Percentiles rank a stretch among this genome's conserved stretches.
Evolutionary conservation across 352 stramenopile genomes (phyloP).

Genomic region (Globisporangium iwayamae): DNA sequence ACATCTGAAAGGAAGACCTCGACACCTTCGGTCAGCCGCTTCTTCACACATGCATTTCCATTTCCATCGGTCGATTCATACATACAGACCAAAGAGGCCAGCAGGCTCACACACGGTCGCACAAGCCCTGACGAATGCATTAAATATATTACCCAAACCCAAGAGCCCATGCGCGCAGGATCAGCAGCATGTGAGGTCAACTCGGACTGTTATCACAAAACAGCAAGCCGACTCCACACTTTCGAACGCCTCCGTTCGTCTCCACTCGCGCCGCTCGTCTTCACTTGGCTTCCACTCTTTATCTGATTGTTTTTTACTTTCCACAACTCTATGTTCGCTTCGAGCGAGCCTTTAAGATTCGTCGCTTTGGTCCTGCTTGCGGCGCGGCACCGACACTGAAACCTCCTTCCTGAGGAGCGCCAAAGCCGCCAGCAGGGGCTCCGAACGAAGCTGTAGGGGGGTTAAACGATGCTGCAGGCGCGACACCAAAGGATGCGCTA

Average conservation of each 20-base stretch:
- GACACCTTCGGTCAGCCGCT: not conserved
- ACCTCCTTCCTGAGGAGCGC: conserved; percentile 33
- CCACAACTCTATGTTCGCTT: conserved; percentile 25
- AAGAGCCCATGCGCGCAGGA: conserved; percentile 3
- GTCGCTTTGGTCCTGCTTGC: conserved; percentile 41
- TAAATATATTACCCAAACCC: conserved; percentile 23
- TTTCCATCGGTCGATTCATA: no score
- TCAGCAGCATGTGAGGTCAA: not conserved
- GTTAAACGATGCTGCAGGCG: conserved; percentile 27
- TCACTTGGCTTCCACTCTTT: conserved; percentile 1
- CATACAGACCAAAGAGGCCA: no score
- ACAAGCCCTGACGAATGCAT: conserved; percentile 15
- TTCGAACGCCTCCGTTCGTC: not conserved
- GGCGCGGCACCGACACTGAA: conserved; percentile 70
- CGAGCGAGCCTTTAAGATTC: conserved; percentile 48
- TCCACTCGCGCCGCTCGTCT: not conserved
- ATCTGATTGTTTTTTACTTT: conserved; percentile 2
- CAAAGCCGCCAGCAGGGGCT: conserved; percentile 25
- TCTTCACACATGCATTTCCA: no score
- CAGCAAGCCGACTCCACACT: conserved; percentile 4
- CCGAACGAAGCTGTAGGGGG: conserved; percentile 17
- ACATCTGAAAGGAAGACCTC: no score
- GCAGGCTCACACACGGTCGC: not conserved
- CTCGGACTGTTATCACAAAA: conserved; percentile 12
- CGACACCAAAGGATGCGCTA: conserved; percentile 24